phyloP scores from a whole-genome alignment of 2,329 filamentous ascomycete species.

The Cladosporium sp. region DNA sequence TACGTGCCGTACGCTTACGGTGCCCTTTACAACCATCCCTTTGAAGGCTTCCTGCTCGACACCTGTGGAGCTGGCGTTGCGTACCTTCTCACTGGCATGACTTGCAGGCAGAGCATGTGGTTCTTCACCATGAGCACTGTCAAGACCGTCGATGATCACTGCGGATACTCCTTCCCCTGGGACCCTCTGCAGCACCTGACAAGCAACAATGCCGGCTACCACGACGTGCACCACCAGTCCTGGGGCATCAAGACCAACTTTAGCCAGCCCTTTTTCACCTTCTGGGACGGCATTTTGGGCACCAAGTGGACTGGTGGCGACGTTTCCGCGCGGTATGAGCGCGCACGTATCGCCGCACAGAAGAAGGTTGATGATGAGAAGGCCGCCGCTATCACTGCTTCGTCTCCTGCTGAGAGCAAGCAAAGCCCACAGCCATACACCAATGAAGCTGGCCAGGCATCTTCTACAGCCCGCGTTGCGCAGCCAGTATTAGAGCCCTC shows the following conservation, averaged over 20 bases:
- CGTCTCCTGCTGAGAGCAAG: slow-evolving; percentile 15
- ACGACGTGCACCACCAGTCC: slow-evolving; percentile 97
- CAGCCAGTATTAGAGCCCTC: slow-evolving; percentile 20
- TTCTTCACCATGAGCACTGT: slow-evolving; percentile 87
- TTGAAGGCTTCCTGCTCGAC: slow-evolving; percentile 91
- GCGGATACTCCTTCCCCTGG: slow-evolving; percentile 91
- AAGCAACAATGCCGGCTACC: slow-evolving; percentile 92
- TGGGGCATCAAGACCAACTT: slow-evolving; percentile 97
- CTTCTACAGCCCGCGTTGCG: slow-evolving; percentile 19
- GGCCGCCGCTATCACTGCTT: slow-evolving; percentile 22
- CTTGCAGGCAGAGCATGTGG: slow-evolving; percentile 76
- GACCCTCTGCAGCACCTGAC: slow-evolving; percentile 89
- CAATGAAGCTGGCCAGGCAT: slow-evolving; percentile 21
- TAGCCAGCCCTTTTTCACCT: slow-evolving; percentile 81
- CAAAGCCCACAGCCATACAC: slow-evolving; percentile 22
- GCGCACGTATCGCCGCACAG: slow-evolving; percentile 51
- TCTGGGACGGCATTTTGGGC: slow-evolving; percentile 80
- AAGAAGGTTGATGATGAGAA: slow-evolving; percentile 50
- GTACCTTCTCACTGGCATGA: slow-evolving; percentile 78
- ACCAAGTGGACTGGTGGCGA: slow-evolving; percentile 77
- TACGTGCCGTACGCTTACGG: slow-evolving; percentile 98
- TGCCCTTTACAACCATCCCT: slow-evolving; percentile 91
- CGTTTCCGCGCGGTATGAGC: slow-evolving; percentile 55
- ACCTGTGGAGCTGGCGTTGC: slow-evolving; percentile 80
- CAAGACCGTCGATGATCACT: slow-evolving; percentile 98